Evolutionary conservation across 2,329 filamentous ascomycete genomes (phyloP), one percentile per base, ranked within the genome.

Genomic region (Neofusicoccum cordaticola): DNA sequence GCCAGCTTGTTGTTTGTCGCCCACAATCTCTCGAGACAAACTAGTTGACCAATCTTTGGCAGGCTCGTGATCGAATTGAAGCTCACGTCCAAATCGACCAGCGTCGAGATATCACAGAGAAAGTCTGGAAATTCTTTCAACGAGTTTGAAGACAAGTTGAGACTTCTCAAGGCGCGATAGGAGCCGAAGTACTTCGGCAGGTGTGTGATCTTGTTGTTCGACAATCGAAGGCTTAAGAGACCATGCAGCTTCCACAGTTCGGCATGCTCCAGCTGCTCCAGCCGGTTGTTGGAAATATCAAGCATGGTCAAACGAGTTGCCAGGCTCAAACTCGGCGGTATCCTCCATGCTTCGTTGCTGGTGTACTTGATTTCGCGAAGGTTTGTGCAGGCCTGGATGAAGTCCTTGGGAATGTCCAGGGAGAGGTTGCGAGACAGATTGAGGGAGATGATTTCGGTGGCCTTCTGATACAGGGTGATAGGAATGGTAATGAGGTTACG

Each of bases 71-170:
- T 97, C 45, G 89, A 86, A 74, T 99, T 99, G 85, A 99, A 99
- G 75, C 94, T 98, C 73, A 99, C 87, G 72, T 99, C 95, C 45
- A 99, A 85, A 74, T 99, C 94, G 12, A 97, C 91, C 51, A 99
- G 80, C 48, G 90, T 93, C 68, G 87, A 87, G 19, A 99, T 81
- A 27, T 92, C 85, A 76, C 92, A 94, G 22, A 99, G 82, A 71
- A 96, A 96, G 22, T 89, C 83, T 0, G 95, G 95, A 68, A 99
- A 96, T 45, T 86, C 86, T 64, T 90, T 89, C 63, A 99, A 84
- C 66, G 91, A 93, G 76, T 99, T 99, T 1, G 95, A 99, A 0
- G 94, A 97, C 56, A 99, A 83, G 72, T 97, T 97, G 66, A 99
- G 81, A 68, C 88, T 94, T 67, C 95, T 86, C 67, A 99, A 82